Evolutionary conservation across 176 grass and related monocot species (phyloP).

Genomic region (Oryza brachyantha): DNA sequence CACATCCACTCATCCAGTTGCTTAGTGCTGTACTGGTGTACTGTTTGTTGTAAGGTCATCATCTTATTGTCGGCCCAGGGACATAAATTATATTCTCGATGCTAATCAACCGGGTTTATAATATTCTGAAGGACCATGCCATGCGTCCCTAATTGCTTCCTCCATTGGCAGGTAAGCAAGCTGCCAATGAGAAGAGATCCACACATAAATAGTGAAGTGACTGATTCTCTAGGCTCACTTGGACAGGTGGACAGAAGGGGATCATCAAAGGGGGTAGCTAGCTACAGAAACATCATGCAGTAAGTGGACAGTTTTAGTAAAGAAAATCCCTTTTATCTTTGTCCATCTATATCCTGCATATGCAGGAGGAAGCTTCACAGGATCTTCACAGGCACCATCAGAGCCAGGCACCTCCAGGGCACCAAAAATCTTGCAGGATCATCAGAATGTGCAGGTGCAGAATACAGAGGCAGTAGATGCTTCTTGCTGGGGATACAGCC

Average conservation of each 20-base stretch:
- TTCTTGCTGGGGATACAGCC: constrained; percentile 44
- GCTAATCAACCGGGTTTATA: constrained; percentile 26
- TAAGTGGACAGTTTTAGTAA: not conserved
- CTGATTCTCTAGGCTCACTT: not conserved
- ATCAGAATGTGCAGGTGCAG: constrained; percentile 11
- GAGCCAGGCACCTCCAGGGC: constrained; percentile 6
- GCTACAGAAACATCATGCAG: not conserved
- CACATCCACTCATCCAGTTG: constrained; percentile 28
- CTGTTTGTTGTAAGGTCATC: constrained; percentile 45
- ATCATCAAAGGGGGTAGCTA: not conserved
- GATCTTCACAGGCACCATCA: constrained; percentile 21
- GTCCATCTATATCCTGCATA: not conserved
- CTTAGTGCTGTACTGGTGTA: constrained; percentile 44
- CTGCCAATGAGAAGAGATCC: not conserved
- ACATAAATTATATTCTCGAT: constrained; percentile 29
- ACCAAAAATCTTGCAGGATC: constrained; percentile 22
- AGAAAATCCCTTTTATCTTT: not conserved
- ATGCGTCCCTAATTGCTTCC: constrained; percentile 23
- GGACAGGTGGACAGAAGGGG: not conserved
- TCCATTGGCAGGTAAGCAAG: constrained; percentile 30
- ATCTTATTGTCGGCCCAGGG: constrained; percentile 18
- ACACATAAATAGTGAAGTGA: not conserved
- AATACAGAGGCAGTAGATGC: constrained; percentile 39
- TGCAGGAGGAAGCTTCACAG: constrained; percentile 45
- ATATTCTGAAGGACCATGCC: constrained; percentile 23